Evolutionary conservation across 768 basidiomycete species (phyloP), one percentile per base, ranked within the genome.

Genomic region (Coprinopsis marcescibilis): DNA sequence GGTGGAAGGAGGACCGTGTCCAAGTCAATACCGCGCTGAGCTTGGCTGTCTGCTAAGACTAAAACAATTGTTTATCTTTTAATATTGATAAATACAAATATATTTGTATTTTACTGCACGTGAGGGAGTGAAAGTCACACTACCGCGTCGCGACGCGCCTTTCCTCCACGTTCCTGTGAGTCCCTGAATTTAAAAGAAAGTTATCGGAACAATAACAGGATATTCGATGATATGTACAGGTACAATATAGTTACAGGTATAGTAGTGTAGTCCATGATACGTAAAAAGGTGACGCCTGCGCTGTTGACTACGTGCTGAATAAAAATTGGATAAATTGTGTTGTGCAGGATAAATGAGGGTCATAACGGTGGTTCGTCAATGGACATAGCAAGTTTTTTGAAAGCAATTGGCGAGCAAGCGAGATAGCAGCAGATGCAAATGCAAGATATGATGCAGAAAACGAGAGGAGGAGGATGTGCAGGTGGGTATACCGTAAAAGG

Each of bases 141-240:
- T 23, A 49, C 49, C 50, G 51, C 51, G 51, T 45, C 51, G 44
- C 36, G 32, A 45, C 47, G 43, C 48, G 48, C 38, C 36, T 42
- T 48, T n/a, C n/a, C n/a, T n/a, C n/a, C n/a, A n/a, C n/a, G n/a
- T n/a, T n/a, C n/a, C n/a, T n/a, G n/a, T n/a, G n/a, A n/a, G n/a
- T n/a, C n/a, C n/a, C n/a, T n/a, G n/a, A n/a, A n/a, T n/a, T n/a
- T n/a, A n/a, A n/a, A n/a, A n/a, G n/a, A n/a, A n/a, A n/a, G n/a
- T n/a, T n/a, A n/a, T n/a, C n/a, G n/a, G n/a, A n/a, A 40, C 8
- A 40, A 8, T 23, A 21, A 38, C 33, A 39, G 34, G 11, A 53
- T 41, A 49, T 30, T 40, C 37, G 48, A 48, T 38, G 45, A 42
- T 10, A 40, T 40, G 25, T 40, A 40, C 38, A 40, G 29, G n/a